Evolutionary conservation across 768 basidiomycete species (phyloP).

Genomic region (Lactarius psammicola): DNA sequence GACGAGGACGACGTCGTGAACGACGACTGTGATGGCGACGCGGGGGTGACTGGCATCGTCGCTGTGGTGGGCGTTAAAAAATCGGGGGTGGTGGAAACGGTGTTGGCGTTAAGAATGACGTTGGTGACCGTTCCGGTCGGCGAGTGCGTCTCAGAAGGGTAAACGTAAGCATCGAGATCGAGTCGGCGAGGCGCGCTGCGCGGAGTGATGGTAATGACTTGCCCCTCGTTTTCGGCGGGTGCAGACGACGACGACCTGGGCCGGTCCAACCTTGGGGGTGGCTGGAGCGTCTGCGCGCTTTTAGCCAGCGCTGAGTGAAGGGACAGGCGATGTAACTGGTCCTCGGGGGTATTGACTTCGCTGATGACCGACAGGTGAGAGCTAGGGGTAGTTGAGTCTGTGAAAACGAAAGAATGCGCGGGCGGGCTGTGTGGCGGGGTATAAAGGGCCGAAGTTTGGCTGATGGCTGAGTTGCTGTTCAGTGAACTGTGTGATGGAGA

Average conservation of each 20-base stretch:
- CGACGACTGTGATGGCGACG: background rate
- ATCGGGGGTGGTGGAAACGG: background rate
- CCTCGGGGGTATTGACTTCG: constrained; percentile 15
- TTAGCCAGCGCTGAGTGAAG: constrained; percentile 1
- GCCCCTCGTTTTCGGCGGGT: constrained; percentile 2
- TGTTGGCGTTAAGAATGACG: background rate
- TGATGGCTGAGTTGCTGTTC: constrained; percentile 19
- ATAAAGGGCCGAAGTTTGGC: constrained; percentile 12
- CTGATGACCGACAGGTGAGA: constrained; percentile 23
- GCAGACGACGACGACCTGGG: background rate
- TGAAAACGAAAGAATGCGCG: background rate
- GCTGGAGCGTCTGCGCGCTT: constrained; percentile 4
- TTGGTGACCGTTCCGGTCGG: background rate
- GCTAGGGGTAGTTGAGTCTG: background rate
- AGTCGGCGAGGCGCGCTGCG: background rate
- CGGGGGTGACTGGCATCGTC: background rate
- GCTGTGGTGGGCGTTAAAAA: background rate
- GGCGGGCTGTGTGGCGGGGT: constrained; percentile 31
- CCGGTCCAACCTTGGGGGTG: background rate
- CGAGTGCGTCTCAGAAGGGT: background rate
- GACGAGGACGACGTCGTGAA: background rate
- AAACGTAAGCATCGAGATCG: background rate
- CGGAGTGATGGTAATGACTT: background rate
- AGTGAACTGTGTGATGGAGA: constrained; percentile 36
- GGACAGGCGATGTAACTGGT: background rate